Conservation (phyloP, 148 eudicot species). For the Camellia sinensis region DNA sequence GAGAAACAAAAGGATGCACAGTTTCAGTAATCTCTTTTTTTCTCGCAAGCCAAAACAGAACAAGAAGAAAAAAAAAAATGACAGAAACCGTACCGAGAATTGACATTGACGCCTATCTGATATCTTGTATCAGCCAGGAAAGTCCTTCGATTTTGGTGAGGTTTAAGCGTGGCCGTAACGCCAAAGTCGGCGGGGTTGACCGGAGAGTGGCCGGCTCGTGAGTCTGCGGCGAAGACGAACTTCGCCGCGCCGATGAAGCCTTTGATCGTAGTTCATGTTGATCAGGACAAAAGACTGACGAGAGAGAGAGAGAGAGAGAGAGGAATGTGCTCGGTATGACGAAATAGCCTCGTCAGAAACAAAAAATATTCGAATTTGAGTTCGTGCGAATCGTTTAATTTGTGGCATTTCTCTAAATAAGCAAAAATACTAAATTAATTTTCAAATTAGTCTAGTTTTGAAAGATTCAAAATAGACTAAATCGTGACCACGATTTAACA, state of each 20-base stretch:
- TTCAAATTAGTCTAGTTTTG: too few species aligned
- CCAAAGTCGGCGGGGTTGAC: constrained; percentile 38
- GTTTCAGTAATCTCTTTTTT: not conserved
- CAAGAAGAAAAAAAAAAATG: not conserved
- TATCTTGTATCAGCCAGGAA: constrained; percentile 79
- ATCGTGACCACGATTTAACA: too few species aligned
- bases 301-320: not conserved
- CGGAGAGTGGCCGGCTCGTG: constrained; percentile 22
- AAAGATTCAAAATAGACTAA: too few species aligned
- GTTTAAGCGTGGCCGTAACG: constrained; percentile 64
- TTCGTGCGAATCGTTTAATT: too few species aligned
- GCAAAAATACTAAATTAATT: too few species aligned
- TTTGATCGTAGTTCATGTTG: constrained; percentile 57
- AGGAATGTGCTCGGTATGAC: not conserved
- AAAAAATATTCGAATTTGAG: too few species aligned
- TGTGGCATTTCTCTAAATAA: too few species aligned
- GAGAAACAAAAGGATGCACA: not conserved
- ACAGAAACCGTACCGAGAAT: constrained; percentile 56
- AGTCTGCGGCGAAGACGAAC: constrained; percentile 41
- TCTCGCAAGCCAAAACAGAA: not conserved
- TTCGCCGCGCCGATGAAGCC: constrained; percentile 79
- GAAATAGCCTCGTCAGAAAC: not conserved
- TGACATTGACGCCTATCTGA: constrained; percentile 80
- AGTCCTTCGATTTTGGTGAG: constrained; percentile 92
- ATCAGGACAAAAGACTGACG: not conserved